Conservation (phyloP, 257 asterid species). For the Rehmannia glutinosa region DNA sequence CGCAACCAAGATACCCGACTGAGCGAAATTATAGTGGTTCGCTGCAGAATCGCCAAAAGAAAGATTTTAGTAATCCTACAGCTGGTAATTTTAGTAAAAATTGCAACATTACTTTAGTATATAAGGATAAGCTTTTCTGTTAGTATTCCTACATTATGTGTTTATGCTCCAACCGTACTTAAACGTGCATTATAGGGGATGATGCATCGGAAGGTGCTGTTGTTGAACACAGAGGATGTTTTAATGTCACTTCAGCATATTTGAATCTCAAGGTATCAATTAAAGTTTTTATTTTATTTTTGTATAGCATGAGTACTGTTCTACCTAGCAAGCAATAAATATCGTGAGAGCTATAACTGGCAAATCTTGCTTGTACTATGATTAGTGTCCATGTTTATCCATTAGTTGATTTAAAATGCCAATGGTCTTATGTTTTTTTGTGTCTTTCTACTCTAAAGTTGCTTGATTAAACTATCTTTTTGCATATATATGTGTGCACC, state of each 20-base stretch:
- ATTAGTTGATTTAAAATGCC: background rate
- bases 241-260: conserved; percentile 91
- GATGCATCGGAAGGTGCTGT: conserved; percentile 77
- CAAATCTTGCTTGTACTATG: background rate
- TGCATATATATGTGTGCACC: too few relatives aligned
- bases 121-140: background rate
- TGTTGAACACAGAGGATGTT: conserved; percentile 92
- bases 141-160: background rate
- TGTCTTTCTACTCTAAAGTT: background rate
- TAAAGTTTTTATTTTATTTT: too few relatives aligned
- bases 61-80: conserved; percentile 45
- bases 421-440: background rate
- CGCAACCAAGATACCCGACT: conserved; percentile 45
- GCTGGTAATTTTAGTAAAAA: conserved; percentile 42
- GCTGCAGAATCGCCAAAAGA: conserved; percentile 72
- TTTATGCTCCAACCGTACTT: conserved; percentile 3
- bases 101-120: background rate
- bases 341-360: background rate
- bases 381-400: background rate
- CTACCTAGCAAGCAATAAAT: too few relatives aligned
- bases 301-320: too few relatives aligned
- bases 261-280: conserved; percentile 55
- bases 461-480: too few relatives aligned
- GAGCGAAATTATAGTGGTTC: conserved; percentile 82
- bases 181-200: conserved; percentile 48